These are phyloP conservation scores for Tillandsia fasciculata DNA, from an alignment of 176 grass and related monocot species.

Conservation along the genomic window DNA sequence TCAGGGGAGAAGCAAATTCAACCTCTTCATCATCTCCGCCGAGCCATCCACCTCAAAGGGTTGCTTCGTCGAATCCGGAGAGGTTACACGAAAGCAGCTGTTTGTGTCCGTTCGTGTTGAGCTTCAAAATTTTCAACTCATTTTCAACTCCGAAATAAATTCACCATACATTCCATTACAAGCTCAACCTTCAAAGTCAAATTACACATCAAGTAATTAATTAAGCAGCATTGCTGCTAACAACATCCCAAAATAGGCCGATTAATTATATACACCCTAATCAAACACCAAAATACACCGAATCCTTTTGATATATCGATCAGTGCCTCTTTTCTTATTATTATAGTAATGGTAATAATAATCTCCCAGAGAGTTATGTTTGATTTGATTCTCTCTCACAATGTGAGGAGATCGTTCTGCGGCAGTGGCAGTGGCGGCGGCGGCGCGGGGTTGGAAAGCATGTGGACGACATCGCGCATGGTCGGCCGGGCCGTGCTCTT, in stretches of 20 bases:
- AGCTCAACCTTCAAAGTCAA: neutral
- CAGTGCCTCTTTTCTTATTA: neutral
- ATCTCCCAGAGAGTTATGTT: neutral
- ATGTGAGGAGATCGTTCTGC: conserved; percentile 20
- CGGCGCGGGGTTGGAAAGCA: conserved; percentile 42
- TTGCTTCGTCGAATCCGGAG: too few species aligned
- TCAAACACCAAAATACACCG: neutral
- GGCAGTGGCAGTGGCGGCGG: neutral
- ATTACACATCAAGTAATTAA: neutral
- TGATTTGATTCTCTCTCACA: conserved; percentile 15
- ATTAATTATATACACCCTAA: neutral
- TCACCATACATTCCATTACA: too few species aligned
- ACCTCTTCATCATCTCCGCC: too few species aligned
- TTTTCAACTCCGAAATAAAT: too few species aligned
- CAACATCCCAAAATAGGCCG: neutral
- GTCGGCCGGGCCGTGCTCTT: conserved; percentile 47
- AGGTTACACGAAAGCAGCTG: too few species aligned
- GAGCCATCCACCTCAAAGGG: too few species aligned
- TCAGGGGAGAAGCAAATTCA: too few species aligned
- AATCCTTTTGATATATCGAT: neutral
- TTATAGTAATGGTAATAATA: neutral
- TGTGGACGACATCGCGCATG: conserved; percentile 82
- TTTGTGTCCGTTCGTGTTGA: too few species aligned
- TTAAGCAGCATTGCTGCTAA: neutral
- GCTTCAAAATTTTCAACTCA: too few species aligned